phyloP scores from a whole-genome alignment of 2,329 filamentous ascomycete species.

The Chaetothyriales sp. region DNA sequence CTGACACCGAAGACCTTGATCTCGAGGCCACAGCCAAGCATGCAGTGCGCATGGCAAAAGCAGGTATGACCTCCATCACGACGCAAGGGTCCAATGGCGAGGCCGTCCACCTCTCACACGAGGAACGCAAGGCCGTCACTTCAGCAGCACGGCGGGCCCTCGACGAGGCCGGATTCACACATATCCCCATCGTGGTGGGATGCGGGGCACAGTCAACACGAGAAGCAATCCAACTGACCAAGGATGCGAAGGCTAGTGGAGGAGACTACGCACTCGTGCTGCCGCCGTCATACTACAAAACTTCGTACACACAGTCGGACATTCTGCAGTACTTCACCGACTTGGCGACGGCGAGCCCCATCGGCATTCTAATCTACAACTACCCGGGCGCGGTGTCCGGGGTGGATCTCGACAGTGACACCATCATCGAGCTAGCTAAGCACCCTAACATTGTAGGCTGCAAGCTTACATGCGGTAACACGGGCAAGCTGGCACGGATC shows the following conservation, averaged over 20 bases:
- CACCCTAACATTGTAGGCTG: constrained; percentile 54
- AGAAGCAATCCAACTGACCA: constrained; percentile 55
- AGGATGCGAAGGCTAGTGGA: constrained; percentile 52
- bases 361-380: constrained; percentile 59
- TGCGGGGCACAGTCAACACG: constrained; percentile 59
- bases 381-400: constrained; percentile 54
- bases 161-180: constrained; percentile 47
- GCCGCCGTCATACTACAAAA: constrained; percentile 60
- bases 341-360: constrained; percentile 43
- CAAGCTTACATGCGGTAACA: constrained; percentile 60
- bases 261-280: constrained; percentile 63
- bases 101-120: constrained; percentile 59
- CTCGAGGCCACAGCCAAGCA: constrained; percentile 41
- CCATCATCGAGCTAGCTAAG: constrained; percentile 41
- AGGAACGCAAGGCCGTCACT: constrained; percentile 55
- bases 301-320: constrained; percentile 46
- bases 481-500: constrained; percentile 55
- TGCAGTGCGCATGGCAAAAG: constrained; percentile 53
- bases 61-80: constrained; percentile 58
- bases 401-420: constrained; percentile 52
- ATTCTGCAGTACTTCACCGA: constrained; percentile 50
- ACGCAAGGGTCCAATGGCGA: constrained; percentile 74
- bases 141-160: constrained; percentile 54
- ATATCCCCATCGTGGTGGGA: constrained; percentile 58
- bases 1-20: constrained; percentile 50